Conservation (phyloP, 495 filamentous ascomycete genomes). For the Neurospora terricola region DNA sequence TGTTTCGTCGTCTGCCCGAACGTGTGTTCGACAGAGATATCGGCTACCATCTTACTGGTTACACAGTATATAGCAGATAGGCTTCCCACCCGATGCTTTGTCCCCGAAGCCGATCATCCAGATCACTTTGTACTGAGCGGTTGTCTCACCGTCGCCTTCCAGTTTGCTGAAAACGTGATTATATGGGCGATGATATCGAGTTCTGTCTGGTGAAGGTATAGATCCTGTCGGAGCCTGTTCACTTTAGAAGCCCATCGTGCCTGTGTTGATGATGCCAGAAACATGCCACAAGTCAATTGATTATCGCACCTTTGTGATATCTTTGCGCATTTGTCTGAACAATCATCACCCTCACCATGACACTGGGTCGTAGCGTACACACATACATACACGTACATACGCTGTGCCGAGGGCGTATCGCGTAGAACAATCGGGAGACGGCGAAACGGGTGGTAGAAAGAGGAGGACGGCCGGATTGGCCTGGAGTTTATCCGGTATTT, state of each 20-base stretch:
- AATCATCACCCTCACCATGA: not conserved
- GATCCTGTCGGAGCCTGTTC: not conserved
- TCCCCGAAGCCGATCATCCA: not conserved
- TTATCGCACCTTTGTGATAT: not conserved
- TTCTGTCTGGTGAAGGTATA: not conserved
- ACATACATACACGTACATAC: not conserved
- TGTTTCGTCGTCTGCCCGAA: not conserved
- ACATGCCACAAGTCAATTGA: not conserved
- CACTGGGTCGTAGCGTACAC: not conserved
- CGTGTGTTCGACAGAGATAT: not conserved
- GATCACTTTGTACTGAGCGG: not conserved
- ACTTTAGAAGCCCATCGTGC: not conserved
- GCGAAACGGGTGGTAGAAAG: not conserved
- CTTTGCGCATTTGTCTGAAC: not conserved
- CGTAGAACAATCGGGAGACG: constrained; percentile 7
- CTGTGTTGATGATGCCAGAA: not conserved
- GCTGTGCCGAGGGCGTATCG: not conserved
- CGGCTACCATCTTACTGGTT: not conserved
- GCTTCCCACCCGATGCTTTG: not conserved
- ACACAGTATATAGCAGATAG: not conserved
- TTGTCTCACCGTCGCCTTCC: not conserved
- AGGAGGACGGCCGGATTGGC: constrained; percentile 4
- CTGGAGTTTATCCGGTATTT: constrained; percentile 13
- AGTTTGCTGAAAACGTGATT: not conserved
- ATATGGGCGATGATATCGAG: not conserved